Conservation (phyloP, 345 rosid genomes). For the Citrus hindsii region DNA sequence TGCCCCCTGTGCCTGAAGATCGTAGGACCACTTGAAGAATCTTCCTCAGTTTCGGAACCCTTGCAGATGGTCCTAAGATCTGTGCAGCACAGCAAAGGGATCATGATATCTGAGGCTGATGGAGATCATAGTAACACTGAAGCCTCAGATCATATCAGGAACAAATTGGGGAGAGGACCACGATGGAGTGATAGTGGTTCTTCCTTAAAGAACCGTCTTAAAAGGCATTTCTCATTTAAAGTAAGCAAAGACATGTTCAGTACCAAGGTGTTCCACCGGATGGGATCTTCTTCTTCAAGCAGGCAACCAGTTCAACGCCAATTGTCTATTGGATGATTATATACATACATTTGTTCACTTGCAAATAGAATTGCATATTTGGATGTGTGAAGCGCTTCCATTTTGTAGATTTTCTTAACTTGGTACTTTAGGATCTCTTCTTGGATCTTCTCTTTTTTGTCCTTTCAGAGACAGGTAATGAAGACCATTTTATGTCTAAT, state of each 20-base stretch:
- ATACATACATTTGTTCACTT: slow-evolving; percentile 11
- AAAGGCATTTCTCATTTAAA: slow-evolving; percentile 43
- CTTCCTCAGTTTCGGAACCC: slow-evolving; percentile 50
- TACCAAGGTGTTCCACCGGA: slow-evolving; percentile 28
- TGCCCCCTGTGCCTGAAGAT: slow-evolving; percentile 66
- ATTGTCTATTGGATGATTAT: slow-evolving; percentile 22
- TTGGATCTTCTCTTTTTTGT: background rate
- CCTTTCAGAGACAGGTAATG: background rate
- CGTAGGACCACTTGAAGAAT: slow-evolving; percentile 41
- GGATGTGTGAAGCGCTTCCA: slow-evolving; percentile 9
- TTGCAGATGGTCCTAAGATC: slow-evolving; percentile 66
- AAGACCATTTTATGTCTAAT: slow-evolving; percentile 3
- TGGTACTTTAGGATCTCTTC: background rate
- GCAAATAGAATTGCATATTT: slow-evolving; percentile 17
- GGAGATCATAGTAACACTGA: slow-evolving; percentile 23
- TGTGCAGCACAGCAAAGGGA: slow-evolving; percentile 50
- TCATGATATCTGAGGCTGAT: slow-evolving; percentile 38
- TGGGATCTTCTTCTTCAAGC: slow-evolving; percentile 29
- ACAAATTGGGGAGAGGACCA: slow-evolving; percentile 30
- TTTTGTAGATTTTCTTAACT: slow-evolving; percentile 5
- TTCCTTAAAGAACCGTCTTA: slow-evolving; percentile 42
- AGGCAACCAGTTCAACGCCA: slow-evolving; percentile 14
- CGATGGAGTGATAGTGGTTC: slow-evolving; percentile 31
- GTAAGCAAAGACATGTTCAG: slow-evolving; percentile 27
- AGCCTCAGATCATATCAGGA: slow-evolving; percentile 28